Evolutionary conservation across 345 rosid genomes (phyloP).

Genomic region (Alliaria petiolata): DNA sequence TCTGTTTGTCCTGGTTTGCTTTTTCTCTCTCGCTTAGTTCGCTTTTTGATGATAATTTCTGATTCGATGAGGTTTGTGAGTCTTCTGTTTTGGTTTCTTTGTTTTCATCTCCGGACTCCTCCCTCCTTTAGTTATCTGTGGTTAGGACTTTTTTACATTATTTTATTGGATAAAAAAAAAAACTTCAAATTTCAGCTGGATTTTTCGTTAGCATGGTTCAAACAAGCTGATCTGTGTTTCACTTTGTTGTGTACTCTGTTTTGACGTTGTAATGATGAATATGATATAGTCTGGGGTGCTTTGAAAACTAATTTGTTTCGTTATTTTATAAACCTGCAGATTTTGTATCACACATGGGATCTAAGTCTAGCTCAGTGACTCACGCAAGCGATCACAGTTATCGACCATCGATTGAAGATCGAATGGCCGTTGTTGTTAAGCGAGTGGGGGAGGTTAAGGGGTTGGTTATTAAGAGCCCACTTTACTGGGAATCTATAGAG

Average conservation of each 20-base stretch:
- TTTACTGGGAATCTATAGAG: constrained; percentile 7
- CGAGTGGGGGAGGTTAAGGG: background rate
- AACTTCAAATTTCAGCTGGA: background rate
- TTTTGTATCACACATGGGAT: background rate
- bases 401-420: background rate
- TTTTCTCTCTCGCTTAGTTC: background rate
- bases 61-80: too few relatives aligned
- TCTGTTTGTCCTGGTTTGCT: background rate
- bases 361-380: background rate
- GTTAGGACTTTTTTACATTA: background rate
- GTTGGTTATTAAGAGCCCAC: background rate
- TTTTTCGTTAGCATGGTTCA: background rate
- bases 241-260: background rate
- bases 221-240: background rate
- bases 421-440: background rate
- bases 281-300: background rate
- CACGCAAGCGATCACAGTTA: background rate
- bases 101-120: background rate
- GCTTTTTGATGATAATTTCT: background rate
- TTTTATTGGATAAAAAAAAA: background rate
- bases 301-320: background rate
- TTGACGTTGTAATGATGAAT: background rate
- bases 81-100: background rate
- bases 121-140: background rate
- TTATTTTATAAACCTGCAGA: background rate